A percentile compares a stretch with the other conserved stretches of the same genome.
These are phyloP conservation scores for Hordeum marinum DNA, from an alignment of 176 grass and related monocot species.

Conservation along the genomic window DNA sequence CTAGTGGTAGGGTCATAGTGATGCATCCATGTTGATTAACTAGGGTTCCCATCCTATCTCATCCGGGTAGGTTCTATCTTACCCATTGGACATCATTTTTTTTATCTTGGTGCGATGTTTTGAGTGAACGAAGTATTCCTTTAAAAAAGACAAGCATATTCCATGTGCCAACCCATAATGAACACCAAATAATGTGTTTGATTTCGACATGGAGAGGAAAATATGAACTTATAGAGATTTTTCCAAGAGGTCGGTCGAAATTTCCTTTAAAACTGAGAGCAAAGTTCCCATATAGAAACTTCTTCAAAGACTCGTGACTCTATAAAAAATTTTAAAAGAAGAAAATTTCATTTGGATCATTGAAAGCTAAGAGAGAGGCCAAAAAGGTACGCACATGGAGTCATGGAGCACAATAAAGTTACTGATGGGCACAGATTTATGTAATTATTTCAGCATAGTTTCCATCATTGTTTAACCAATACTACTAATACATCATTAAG, in stretches of 20 bases:
- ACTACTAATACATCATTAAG: neutral
- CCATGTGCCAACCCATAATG: neutral
- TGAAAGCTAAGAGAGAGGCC: neutral
- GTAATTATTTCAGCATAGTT: neutral
- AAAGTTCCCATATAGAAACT: neutral
- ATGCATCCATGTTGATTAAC: too few species aligned
- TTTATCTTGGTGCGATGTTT: too few species aligned
- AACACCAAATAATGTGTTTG: neutral
- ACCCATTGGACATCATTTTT: too few species aligned
- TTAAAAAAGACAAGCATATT: neutral
- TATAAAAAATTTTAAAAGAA: neutral
- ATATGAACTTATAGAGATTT: neutral
- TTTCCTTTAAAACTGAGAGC: too few species aligned
- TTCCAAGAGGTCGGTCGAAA: neutral
- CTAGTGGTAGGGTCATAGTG: too few species aligned
- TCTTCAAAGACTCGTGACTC: neutral
- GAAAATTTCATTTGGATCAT: neutral
- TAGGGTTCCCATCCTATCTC: neutral
- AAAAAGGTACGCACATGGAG: neutral
- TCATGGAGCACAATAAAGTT: too few species aligned
- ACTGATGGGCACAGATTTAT: neutral
- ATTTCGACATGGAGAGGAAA: neutral
- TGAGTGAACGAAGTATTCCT: too few species aligned
- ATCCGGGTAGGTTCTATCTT: too few species aligned
- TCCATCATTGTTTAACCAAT: neutral